Base-by-base conservation (phyloP, 148 eudicot genomes). In the Cornus kousa region DNA sequence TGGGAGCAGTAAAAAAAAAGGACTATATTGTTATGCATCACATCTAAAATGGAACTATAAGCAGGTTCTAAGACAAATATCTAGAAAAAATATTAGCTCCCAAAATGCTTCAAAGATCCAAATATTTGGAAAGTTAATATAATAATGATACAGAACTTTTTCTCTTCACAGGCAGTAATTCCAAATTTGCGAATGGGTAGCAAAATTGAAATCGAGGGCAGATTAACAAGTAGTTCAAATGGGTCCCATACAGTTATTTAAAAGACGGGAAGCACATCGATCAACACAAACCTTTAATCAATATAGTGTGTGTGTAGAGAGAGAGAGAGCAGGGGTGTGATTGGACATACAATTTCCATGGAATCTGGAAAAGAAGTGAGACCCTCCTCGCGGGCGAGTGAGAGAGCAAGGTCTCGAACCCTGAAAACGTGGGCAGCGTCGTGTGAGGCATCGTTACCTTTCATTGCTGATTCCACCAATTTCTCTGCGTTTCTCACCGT, bases 351-450 rank as follows among this genome's bases (percentile, higher is more conserved):
- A n/a, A 89, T 87, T 70, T 86, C 74, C 80, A 96, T 83, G 67
- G 98, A 93, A 24, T 86, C 72, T 2, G 95, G 83, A 8, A 90
- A 90, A 73, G 85, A 39, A 67, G 91, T 85, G 75, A 93, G 89
- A 79, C 82, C 88, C 82, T 93, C 91, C 24, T 90, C 88, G 7
- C 28, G 86, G 24, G 99, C 99, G 20, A 96, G 95, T 59, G 97
- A 89, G 71, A 93, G 92, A 19, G 99, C 97, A 70, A 92, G 76
- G 78, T 93, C 97, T 48, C 99, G 77, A 24, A 96, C 99, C 13
- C 99, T 83, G 72, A 88, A 93, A 17, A 85, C 99, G 67, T 96
- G 99, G 24, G 89, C 87, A 5, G 95, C 95, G 66, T 95, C 99
- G 78, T 95, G 99, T 1, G 99, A 95, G 9, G 94, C 97, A 46